Conservation (phyloP, 768 basidiomycete genomes). For the Suillus weaverae region DNA sequence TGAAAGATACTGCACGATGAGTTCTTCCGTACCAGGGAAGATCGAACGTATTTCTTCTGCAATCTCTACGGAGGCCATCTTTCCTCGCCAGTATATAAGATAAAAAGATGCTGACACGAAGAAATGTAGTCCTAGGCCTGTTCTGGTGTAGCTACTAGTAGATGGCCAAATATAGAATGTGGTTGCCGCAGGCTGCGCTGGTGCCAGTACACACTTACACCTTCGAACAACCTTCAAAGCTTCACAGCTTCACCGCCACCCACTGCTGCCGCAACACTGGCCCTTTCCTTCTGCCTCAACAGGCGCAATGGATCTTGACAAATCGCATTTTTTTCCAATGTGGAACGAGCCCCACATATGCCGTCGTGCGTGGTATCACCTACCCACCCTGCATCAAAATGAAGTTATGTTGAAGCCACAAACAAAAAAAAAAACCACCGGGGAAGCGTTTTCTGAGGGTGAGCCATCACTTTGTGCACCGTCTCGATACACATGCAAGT, state of each 20-base stretch:
- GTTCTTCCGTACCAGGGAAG: conserved; percentile 80
- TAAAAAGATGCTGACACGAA: not conserved
- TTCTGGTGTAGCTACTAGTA: not conserved
- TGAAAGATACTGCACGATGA: conserved; percentile 83
- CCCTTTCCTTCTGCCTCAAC: not conserved
- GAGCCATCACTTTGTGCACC: not conserved
- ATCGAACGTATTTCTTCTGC: conserved; percentile 72
- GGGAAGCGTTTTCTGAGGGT: not conserved
- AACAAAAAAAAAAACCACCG: not conserved
- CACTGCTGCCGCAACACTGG: not conserved
- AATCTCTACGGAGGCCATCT: conserved; percentile 73
- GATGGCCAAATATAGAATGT: not conserved
- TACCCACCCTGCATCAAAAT: not conserved
- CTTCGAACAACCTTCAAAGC: not conserved
- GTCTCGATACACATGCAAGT: not conserved
- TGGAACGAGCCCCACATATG: not conserved
- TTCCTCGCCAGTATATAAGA: not conserved
- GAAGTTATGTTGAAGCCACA: not conserved
- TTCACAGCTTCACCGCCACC: not conserved
- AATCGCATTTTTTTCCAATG: not conserved
- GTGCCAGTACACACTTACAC: too few species aligned
- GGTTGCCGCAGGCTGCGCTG: too few species aligned
- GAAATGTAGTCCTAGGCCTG: not conserved
- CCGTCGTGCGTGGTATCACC: not conserved
- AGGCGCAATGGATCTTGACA: not conserved